A percentile compares a stretch with the other conserved stretches of the same genome.
These are phyloP conservation scores for Russula earlei DNA, from an alignment of 768 basidiomycete species.

Conservation along the genomic window DNA sequence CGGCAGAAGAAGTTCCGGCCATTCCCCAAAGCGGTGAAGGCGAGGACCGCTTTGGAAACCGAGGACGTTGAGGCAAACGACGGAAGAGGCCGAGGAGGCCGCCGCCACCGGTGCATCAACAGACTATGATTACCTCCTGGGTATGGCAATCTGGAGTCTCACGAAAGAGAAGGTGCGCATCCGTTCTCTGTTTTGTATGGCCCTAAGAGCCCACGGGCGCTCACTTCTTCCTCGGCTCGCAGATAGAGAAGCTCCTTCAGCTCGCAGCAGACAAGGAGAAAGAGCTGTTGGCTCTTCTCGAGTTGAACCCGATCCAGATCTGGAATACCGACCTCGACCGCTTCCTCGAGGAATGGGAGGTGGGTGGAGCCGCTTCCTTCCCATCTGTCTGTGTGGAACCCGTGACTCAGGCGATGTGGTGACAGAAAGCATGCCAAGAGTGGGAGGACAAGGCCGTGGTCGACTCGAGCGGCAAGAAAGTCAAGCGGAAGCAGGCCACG, in stretches of 20 bases:
- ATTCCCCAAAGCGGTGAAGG: slow-evolving; percentile 72
- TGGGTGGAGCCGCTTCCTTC: slow-evolving; percentile 29
- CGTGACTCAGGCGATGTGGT: too few species aligned
- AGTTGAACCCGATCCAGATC: slow-evolving; percentile 68
- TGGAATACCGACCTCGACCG: slow-evolving; percentile 86
- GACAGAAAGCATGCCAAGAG: slow-evolving; percentile 33
- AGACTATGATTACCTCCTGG: slow-evolving; percentile 89
- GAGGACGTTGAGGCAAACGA: slow-evolving; percentile 51
- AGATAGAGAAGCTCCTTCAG: slow-evolving; percentile 78
- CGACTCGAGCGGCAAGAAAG: slow-evolving; percentile 42
- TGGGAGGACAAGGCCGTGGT: slow-evolving; percentile 38
- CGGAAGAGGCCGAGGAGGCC: slow-evolving; percentile 43
- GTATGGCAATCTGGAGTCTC: slow-evolving; percentile 93
- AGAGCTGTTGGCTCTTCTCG: slow-evolving; percentile 70
- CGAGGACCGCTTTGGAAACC: slow-evolving; percentile 55
- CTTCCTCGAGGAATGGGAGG: slow-evolving; percentile 82
- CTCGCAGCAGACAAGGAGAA: slow-evolving; percentile 76
- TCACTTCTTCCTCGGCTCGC: background rate
- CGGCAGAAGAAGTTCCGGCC: slow-evolving; percentile 80
- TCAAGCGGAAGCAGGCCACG: slow-evolving; percentile 48
- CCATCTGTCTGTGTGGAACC: background rate
- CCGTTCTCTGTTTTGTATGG: too few species aligned
- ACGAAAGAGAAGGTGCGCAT: slow-evolving; percentile 76
- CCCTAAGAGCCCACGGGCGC: too few species aligned
- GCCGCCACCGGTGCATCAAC: slow-evolving; percentile 32